A percentile compares a stretch with the other conserved stretches of the same genome.
These are phyloP conservation scores for Elsinoe fawcettii DNA, from an alignment of 2,329 filamentous ascomycete genomes.

Conservation along the genomic window DNA sequence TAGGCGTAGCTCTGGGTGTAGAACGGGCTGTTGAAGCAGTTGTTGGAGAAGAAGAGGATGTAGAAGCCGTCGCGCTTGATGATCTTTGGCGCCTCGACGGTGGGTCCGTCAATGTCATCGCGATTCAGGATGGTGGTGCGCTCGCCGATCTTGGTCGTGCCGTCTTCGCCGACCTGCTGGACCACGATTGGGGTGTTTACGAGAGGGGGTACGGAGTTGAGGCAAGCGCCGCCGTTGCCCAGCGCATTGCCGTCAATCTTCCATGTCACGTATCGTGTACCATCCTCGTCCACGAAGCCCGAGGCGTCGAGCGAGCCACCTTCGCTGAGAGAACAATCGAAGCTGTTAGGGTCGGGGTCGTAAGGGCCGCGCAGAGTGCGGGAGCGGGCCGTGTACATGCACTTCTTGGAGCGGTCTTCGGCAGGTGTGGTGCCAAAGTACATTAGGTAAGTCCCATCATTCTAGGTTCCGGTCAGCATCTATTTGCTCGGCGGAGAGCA, in stretches of 20 bases:
- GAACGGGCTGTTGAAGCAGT: slow-evolving; percentile 19
- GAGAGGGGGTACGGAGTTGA: slow-evolving; percentile 18
- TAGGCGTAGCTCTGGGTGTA: slow-evolving; percentile 21
- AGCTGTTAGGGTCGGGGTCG: slow-evolving; percentile 22
- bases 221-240: slow-evolving; percentile 20
- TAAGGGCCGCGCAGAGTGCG: slow-evolving; percentile 25
- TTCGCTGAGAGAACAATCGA: slow-evolving; percentile 23
- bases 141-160: slow-evolving; percentile 22
- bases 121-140: slow-evolving; percentile 23
- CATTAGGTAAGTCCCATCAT: slow-evolving; percentile 24
- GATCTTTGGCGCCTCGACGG: slow-evolving; percentile 28
- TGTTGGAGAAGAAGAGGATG: slow-evolving; percentile 20
- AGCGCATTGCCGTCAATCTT: slow-evolving; percentile 21
- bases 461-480: background rate
- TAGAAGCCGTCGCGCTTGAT: slow-evolving; percentile 22
- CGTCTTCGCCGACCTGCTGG: slow-evolving; percentile 20
- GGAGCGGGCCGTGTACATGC: slow-evolving; percentile 25
- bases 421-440: slow-evolving; percentile 25
- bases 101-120: slow-evolving; percentile 24
- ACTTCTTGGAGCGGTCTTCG: slow-evolving; percentile 20
- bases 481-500: background rate
- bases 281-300: slow-evolving; percentile 22
- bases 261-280: slow-evolving; percentile 21
- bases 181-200: slow-evolving; percentile 21
- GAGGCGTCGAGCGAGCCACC: slow-evolving; percentile 27